These are phyloP conservation scores for Batkoa obscura DNA, from an alignment of 371 early-diverging fungal genomes.

Conservation along the genomic window DNA sequence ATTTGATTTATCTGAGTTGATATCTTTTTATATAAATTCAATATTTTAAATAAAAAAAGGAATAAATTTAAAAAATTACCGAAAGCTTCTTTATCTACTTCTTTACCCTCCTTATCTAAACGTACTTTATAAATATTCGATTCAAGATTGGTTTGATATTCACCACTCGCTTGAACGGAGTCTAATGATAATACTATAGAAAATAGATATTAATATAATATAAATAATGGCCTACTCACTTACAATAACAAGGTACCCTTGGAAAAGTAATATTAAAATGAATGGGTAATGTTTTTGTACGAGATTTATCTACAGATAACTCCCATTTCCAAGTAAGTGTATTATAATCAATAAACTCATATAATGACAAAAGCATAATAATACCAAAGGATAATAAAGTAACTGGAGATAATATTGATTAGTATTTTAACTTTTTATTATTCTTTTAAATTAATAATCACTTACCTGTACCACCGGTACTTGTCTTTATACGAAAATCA, in stretches of 20 bases:
- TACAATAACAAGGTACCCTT: slow-evolving; percentile 75
- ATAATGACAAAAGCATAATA: slow-evolving; percentile 49
- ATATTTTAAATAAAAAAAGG: not conserved
- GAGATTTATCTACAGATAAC: slow-evolving; percentile 61
- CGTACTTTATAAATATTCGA: slow-evolving; percentile 68
- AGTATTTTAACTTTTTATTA: not conserved
- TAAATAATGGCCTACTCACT: slow-evolving; percentile 9
- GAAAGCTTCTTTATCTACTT: slow-evolving; percentile 31
- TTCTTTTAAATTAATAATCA: not conserved
- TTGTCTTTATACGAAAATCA: slow-evolving; percentile 80
- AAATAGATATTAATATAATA: not conserved
- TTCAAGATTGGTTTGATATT: slow-evolving; percentile 60
- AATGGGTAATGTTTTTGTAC: slow-evolving; percentile 78
- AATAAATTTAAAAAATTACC: slow-evolving; percentile 23
- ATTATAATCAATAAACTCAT: slow-evolving; percentile 65
- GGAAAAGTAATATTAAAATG: slow-evolving; percentile 82
- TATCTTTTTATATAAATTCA: not conserved
- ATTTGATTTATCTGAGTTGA: not conserved
- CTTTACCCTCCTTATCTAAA: slow-evolving; percentile 40
- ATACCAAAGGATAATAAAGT: slow-evolving; percentile 55
- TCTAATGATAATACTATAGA: not conserved
- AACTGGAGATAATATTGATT: slow-evolving; percentile 22
- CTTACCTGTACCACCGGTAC: slow-evolving; percentile 61
- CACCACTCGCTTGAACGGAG: slow-evolving; percentile 39
- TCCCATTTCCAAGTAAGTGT: slow-evolving; percentile 43